These are phyloP conservation scores for Bassia scoparia DNA, from an alignment of 148 eudicot genomes.

Conservation along the genomic window DNA sequence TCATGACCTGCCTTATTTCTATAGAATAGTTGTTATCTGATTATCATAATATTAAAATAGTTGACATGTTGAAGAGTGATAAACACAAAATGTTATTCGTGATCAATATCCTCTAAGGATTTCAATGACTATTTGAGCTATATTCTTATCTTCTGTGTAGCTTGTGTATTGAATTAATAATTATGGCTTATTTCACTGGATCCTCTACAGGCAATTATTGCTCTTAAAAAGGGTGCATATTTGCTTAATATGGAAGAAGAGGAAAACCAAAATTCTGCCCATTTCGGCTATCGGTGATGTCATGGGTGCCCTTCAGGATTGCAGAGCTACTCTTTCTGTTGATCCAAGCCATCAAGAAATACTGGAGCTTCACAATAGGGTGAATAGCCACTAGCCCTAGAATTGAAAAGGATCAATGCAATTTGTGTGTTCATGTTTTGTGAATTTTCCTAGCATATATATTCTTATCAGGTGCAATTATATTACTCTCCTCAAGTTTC, in stretches of 20 bases:
- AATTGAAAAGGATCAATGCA: background rate
- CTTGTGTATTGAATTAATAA: slow-evolving; percentile 14
- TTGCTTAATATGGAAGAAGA: slow-evolving; percentile 89
- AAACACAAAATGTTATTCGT: background rate
- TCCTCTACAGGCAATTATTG: slow-evolving; percentile 75
- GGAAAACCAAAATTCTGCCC: slow-evolving; percentile 91
- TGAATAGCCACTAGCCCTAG: slow-evolving; percentile 69
- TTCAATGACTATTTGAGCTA: slow-evolving; percentile 10
- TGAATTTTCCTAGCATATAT: slow-evolving; percentile 26
- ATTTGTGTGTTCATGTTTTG: slow-evolving; percentile 31
- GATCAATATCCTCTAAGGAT: background rate
- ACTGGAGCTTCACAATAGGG: slow-evolving; percentile 81
- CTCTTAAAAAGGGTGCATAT: slow-evolving; percentile 83
- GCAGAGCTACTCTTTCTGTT: slow-evolving; percentile 93
- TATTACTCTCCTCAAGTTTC: slow-evolving; percentile 30
- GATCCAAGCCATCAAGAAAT: slow-evolving; percentile 92
- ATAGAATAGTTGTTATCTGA: background rate
- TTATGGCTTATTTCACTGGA: slow-evolving; percentile 18
- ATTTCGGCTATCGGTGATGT: slow-evolving; percentile 83
- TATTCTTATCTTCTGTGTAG: background rate
- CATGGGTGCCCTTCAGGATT: slow-evolving; percentile 69
- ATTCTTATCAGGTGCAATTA: slow-evolving; percentile 29
- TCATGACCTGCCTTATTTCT: background rate
- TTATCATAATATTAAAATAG: background rate
- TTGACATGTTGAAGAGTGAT: background rate